Evolutionary conservation across 441 rosid genomes (phyloP).

Genomic region (Corymbia calophylla): DNA sequence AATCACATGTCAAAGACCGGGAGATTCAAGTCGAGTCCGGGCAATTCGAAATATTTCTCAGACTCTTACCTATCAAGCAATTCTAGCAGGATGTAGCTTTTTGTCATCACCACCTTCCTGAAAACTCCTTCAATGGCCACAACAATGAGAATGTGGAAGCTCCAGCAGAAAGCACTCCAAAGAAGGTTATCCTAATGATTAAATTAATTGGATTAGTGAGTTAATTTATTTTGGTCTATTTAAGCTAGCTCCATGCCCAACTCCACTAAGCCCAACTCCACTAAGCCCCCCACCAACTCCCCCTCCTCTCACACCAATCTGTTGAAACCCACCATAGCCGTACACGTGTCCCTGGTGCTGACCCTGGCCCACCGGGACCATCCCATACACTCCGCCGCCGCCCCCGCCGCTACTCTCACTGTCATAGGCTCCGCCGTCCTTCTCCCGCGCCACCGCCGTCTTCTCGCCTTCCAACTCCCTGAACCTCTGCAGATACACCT

Average conservation of each 20-base stretch:
- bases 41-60: neutral
- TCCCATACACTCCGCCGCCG: neutral
- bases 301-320: conserved; percentile 20
- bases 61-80: neutral
- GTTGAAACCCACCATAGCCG: conserved; percentile 27
- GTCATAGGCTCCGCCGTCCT: conserved; percentile 6
- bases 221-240: neutral
- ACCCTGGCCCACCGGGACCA: conserved; percentile 9
- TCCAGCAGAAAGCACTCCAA: neutral
- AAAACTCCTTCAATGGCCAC: neutral
- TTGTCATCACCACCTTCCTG: neutral
- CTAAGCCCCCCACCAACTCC: neutral
- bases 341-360: conserved; percentile 41
- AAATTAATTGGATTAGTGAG: neutral
- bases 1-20: neutral
- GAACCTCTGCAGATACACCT: conserved; percentile 45
- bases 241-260: neutral
- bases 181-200: neutral
- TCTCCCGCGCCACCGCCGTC: conserved; percentile 27
- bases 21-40: neutral
- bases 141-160: neutral
- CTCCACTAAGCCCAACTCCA: neutral
- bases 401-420: neutral
- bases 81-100: neutral
- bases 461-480: conserved; percentile 56